phyloP scores from a whole-genome alignment of 805 yeast species.

The Candida coleopterorum region DNA sequence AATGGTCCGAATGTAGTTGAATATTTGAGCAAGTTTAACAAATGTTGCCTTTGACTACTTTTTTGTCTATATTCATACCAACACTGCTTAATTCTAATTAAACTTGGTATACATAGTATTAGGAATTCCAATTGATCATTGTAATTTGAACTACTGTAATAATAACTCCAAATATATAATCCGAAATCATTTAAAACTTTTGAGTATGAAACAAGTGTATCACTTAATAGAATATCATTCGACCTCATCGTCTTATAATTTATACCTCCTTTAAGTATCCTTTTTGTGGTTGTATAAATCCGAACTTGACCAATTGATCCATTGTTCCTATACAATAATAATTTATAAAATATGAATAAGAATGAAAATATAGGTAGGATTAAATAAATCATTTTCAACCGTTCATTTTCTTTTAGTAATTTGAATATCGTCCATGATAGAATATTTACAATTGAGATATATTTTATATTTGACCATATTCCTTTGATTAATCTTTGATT shows the following conservation, averaged over 20 bases:
- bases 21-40: slow-evolving; percentile 75
- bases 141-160: slow-evolving; percentile 32
- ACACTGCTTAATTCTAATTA: slow-evolving; percentile 83
- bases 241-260: slow-evolving; percentile 54
- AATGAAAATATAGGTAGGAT: slow-evolving; percentile 11
- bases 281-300: slow-evolving; percentile 42
- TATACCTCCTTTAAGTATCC: slow-evolving; percentile 57
- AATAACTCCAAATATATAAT: slow-evolving; percentile 45
- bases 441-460: slow-evolving; percentile 20
- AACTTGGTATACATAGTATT: slow-evolving; percentile 51
- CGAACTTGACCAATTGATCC: slow-evolving; percentile 31
- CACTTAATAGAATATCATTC: slow-evolving; percentile 79
- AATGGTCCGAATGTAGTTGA: slow-evolving; percentile 47
- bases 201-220: slow-evolving; percentile 77
- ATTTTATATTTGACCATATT: slow-evolving; percentile 27
- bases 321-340: slow-evolving; percentile 10
- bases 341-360: slow-evolving; percentile 5
- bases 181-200: slow-evolving; percentile 71
- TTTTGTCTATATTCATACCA: slow-evolving; percentile 55
- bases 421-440: slow-evolving; percentile 20
- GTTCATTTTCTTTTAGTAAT: slow-evolving; percentile 14
- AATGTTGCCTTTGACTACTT: slow-evolving; percentile 50
- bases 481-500: slow-evolving; percentile 28
- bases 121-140: slow-evolving; percentile 26
- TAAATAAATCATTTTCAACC: slow-evolving; percentile 5